A percentile compares a stretch with the other conserved stretches of the same genome.
These are phyloP conservation scores for Phytophthora cactorum DNA, from an alignment of 352 stramenopile species.

Conservation along the genomic window DNA sequence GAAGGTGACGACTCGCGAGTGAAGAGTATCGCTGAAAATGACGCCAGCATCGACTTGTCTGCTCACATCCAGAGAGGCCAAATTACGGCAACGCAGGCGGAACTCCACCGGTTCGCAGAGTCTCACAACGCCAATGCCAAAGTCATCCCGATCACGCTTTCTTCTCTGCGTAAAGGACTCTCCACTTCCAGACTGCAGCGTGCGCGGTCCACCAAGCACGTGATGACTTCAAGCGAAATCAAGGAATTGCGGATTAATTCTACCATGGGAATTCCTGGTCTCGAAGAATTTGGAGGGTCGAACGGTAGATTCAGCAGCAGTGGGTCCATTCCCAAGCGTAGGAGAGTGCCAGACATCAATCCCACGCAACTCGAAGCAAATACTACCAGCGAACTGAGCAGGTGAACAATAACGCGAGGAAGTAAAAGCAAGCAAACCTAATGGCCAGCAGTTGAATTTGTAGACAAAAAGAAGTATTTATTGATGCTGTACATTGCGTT, in stretches of 20 bases:
- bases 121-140: slow-evolving; percentile 69
- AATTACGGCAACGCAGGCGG: slow-evolving; percentile 45
- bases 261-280: slow-evolving; percentile 25
- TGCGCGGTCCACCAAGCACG: slow-evolving; percentile 8
- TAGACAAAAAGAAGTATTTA: slow-evolving; percentile 30
- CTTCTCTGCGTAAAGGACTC: slow-evolving; percentile 33
- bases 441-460: not conserved
- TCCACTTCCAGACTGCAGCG: slow-evolving; percentile 33
- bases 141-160: slow-evolving; percentile 66
- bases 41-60: slow-evolving; percentile 51
- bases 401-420: too few relatives aligned
- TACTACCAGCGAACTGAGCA: too few relatives aligned
- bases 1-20: slow-evolving; percentile 21
- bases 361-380: not conserved
- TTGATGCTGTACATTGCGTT: slow-evolving; percentile 28
- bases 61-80: slow-evolving; percentile 61
- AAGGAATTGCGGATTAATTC: slow-evolving; percentile 26
- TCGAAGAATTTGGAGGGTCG: slow-evolving; percentile 16
- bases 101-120: slow-evolving; percentile 67
- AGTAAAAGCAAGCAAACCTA: not conserved
- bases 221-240: slow-evolving; percentile 18
- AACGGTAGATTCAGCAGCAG: not conserved
- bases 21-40: slow-evolving; percentile 19
- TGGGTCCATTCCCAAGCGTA: not conserved
- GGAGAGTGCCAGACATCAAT: not conserved